Percentiles rank a stretch among this genome's conserved stretches.
These are phyloP conservation scores for Smallanthus sonchifolius DNA, from an alignment of 129 eudicot species.

Conservation along the genomic window DNA sequence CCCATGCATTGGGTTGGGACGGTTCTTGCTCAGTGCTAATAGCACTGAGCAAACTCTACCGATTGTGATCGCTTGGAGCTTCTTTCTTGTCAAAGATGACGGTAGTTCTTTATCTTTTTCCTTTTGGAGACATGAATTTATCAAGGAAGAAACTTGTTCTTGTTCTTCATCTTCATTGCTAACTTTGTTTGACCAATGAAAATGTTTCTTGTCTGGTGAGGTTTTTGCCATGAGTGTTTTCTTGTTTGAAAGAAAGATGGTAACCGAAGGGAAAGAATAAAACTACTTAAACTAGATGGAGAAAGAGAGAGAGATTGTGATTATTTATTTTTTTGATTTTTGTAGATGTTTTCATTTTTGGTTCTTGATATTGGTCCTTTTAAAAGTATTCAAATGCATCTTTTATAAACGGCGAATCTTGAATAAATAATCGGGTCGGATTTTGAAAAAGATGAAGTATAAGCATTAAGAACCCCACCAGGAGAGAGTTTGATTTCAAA, in stretches of 20 bases:
- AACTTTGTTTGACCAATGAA: conserved; percentile 66
- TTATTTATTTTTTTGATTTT: conserved; percentile 5
- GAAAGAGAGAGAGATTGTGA: conserved; percentile 32
- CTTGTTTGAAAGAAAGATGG: conserved; percentile 30
- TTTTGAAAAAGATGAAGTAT: conserved; percentile 29
- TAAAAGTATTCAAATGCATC: background rate
- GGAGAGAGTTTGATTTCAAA: conserved; percentile 32
- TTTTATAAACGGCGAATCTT: conserved; percentile 10
- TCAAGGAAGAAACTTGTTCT: conserved; percentile 15
- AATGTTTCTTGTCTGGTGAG: conserved; percentile 57
- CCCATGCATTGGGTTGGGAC: conserved; percentile 33
- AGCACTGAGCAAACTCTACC: conserved; percentile 54
- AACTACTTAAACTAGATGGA: conserved; percentile 36
- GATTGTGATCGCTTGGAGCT: conserved; percentile 52
- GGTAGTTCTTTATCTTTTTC: conserved; percentile 26
- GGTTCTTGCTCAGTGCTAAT: conserved; percentile 35
- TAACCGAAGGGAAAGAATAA: conserved; percentile 22
- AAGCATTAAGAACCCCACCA: conserved; percentile 46
- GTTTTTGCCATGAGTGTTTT: conserved; percentile 52
- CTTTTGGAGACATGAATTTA: conserved; percentile 15
- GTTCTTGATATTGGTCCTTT: conserved; percentile 13
- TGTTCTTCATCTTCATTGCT: conserved; percentile 50
- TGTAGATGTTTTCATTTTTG: background rate
- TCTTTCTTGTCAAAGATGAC: conserved; percentile 38
- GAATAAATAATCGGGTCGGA: conserved; percentile 25